Evolutionary conservation across 2,329 filamentous ascomycete genomes (phyloP).

Genomic region (Sporothrix curviconia): DNA sequence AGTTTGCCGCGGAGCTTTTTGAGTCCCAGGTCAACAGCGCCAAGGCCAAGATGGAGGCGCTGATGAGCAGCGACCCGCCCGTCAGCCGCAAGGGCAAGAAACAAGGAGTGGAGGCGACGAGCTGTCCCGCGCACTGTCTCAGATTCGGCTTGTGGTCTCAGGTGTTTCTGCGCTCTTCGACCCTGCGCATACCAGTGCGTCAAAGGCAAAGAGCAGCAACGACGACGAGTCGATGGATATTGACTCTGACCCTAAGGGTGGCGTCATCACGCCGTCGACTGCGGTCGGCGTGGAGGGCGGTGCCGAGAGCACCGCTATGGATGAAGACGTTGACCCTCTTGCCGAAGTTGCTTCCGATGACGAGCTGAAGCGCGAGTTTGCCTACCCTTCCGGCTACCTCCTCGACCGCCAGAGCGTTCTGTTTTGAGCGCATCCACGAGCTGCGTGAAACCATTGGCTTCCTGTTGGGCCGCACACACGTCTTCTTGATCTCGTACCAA

Average conservation of each 20-base stretch:
- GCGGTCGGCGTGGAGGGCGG: conserved; percentile 50
- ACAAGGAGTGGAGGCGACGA: conserved; percentile 99
- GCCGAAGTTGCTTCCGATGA: conserved; percentile 69
- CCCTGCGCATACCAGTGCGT: conserved; percentile 63
- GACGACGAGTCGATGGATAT: conserved; percentile 25
- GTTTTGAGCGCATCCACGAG: conserved; percentile 71
- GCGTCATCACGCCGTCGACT: conserved; percentile 15
- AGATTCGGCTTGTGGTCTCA: conserved; percentile 81
- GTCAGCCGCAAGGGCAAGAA: conserved; percentile 89
- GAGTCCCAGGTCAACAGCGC: conserved; percentile 75
- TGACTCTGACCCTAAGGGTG: conserved; percentile 18
- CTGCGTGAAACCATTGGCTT: conserved; percentile 74
- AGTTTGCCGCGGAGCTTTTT: conserved; percentile 85
- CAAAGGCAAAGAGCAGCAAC: conserved; percentile 37
- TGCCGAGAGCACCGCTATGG: conserved; percentile 37
- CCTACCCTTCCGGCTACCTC: conserved; percentile 82
- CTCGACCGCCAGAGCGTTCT: conserved; percentile 55
- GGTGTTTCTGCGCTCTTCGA: conserved; percentile 89
- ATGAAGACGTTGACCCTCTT: conserved; percentile 48
- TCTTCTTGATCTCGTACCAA: conserved; percentile 74
- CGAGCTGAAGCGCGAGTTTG: conserved; percentile 76
- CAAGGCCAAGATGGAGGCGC: conserved; percentile 62
- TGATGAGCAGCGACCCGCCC: conserved; percentile 75
- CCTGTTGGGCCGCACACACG: conserved; percentile 75
- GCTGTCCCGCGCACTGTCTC: conserved; percentile 79